These are phyloP conservation scores for Neofusicoccum sp. DNA, from an alignment of 2,329 filamentous ascomycete species.

Conservation along the genomic window DNA sequence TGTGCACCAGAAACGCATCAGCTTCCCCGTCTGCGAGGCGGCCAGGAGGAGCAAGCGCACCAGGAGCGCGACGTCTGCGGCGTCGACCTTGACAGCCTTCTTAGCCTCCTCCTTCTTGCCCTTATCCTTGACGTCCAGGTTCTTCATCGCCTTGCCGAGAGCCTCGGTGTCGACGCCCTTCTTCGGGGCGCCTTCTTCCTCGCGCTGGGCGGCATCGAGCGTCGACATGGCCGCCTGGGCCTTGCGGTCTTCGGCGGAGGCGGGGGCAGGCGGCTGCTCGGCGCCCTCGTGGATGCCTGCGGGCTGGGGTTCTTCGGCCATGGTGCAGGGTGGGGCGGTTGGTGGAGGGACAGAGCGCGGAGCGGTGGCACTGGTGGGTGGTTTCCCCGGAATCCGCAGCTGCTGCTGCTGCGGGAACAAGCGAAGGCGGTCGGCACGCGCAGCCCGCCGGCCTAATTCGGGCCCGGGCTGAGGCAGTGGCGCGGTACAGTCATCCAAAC, in stretches of 20 bases:
- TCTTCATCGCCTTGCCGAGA: constrained; percentile 69
- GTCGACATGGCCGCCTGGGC: constrained; percentile 70
- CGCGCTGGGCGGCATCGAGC: constrained; percentile 59
- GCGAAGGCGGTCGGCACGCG: neutral
- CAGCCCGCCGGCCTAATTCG: neutral
- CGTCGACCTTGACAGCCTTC: constrained; percentile 67
- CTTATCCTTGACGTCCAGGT: constrained; percentile 49
- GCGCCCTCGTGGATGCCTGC: constrained; percentile 59
- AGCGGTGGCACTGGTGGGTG: constrained; percentile 18
- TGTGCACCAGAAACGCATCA: constrained; percentile 27
- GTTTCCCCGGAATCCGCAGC: neutral
- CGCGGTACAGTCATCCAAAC: constrained; percentile 10
- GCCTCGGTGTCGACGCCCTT: constrained; percentile 68
- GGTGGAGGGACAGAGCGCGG: constrained; percentile 3
- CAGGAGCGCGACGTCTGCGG: constrained; percentile 67
- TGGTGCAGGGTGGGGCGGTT: constrained; percentile 31
- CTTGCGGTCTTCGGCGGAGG: constrained; percentile 70
- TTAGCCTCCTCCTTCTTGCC: constrained; percentile 49
- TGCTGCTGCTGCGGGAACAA: neutral
- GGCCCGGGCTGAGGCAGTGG: neutral
- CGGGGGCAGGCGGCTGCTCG: constrained; percentile 44
- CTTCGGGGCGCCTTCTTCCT: constrained; percentile 46
- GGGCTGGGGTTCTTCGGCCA: constrained; percentile 63
- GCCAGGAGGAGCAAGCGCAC: constrained; percentile 51
- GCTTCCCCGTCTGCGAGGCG: neutral